Conservation (phyloP, 2,329 filamentous ascomycete species). For the Neonectria ditissima region DNA sequence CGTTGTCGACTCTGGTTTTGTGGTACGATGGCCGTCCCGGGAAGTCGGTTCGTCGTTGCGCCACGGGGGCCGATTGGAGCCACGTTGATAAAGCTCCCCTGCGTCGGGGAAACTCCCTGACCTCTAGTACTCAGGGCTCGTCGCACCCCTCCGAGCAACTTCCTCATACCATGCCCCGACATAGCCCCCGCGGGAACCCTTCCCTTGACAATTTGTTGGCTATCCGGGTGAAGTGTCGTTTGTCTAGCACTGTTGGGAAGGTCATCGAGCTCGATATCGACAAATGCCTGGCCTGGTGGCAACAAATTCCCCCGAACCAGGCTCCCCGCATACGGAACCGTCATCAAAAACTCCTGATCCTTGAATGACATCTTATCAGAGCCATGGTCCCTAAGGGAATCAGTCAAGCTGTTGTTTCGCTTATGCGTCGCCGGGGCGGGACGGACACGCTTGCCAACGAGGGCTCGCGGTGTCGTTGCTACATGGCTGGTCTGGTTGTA, state of each 20-base stretch:
- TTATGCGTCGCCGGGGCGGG: constrained; percentile 73
- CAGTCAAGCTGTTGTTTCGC: constrained; percentile 87
- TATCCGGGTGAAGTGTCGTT: constrained; percentile 62
- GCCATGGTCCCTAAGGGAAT: constrained; percentile 80
- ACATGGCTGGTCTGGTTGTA: constrained; percentile 62
- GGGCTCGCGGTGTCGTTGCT: constrained; percentile 68
- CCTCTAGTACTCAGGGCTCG: constrained; percentile 77
- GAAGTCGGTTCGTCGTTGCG: constrained; percentile 68
- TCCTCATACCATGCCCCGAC: constrained; percentile 83
- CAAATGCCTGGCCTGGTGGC: constrained; percentile 84
- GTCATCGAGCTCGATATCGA: constrained; percentile 72
- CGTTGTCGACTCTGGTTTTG: constrained; percentile 64
- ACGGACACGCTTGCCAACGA: constrained; percentile 70
- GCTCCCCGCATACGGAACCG: constrained; percentile 80
- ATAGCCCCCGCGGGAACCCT: constrained; percentile 67
- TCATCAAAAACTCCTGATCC: constrained; percentile 69
- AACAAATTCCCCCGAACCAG: constrained; percentile 89
- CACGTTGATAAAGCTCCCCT: constrained; percentile 61
- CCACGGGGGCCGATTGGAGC: constrained; percentile 63
- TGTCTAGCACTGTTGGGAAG: constrained; percentile 61
- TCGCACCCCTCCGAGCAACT: constrained; percentile 86
- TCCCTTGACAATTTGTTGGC: constrained; percentile 57
- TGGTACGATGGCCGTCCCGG: constrained; percentile 71
- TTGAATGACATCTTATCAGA: constrained; percentile 63
- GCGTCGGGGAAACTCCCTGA: constrained; percentile 57